phyloP scores from a whole-genome alignment of 805 yeast genomes.

The Torulaspora gathmanii region DNA sequence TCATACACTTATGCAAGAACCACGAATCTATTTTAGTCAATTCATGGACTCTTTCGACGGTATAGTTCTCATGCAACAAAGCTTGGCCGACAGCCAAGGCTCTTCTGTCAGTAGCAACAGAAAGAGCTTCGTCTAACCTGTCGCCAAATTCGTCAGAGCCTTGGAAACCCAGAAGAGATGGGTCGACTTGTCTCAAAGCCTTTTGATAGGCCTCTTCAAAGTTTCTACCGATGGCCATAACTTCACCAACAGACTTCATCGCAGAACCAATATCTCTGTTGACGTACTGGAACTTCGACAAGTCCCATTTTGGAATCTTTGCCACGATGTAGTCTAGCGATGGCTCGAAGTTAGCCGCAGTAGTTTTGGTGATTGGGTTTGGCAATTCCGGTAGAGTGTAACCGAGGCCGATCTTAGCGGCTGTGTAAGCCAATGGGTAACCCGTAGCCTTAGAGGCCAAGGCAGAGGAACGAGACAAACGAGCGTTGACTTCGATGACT shows the following conservation, averaged over 20 bases:
- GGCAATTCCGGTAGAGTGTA: slow-evolving; percentile 93
- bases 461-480: slow-evolving; percentile 95
- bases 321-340: slow-evolving; percentile 94
- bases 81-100: slow-evolving; percentile 99
- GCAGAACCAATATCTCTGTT: slow-evolving; percentile 90
- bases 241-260: slow-evolving; percentile 99
- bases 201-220: slow-evolving; percentile 97
- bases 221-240: slow-evolving; percentile 97
- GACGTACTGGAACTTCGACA: slow-evolving; percentile 91
- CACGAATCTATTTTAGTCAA: slow-evolving; percentile 90
- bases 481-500: slow-evolving; percentile 95
- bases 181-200: slow-evolving; percentile 94
- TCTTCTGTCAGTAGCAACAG: slow-evolving; percentile 91
- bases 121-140: slow-evolving; percentile 67
- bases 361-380: slow-evolving; percentile 93
- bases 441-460: slow-evolving; percentile 98
- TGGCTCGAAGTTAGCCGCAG: slow-evolving; percentile 96
- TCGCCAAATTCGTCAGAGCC: slow-evolving; percentile 70
- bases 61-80: slow-evolving; percentile 78
- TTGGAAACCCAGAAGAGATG: slow-evolving; percentile 85
- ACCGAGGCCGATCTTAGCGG: slow-evolving; percentile 94
- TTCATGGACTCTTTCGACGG: slow-evolving; percentile 90
- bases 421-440: slow-evolving; percentile 96
- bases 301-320: slow-evolving; percentile 98
- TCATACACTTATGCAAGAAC: slow-evolving; percentile 90